Conservation (phyloP, 805 yeast genomes). For the Monosporozyma unispora region DNA sequence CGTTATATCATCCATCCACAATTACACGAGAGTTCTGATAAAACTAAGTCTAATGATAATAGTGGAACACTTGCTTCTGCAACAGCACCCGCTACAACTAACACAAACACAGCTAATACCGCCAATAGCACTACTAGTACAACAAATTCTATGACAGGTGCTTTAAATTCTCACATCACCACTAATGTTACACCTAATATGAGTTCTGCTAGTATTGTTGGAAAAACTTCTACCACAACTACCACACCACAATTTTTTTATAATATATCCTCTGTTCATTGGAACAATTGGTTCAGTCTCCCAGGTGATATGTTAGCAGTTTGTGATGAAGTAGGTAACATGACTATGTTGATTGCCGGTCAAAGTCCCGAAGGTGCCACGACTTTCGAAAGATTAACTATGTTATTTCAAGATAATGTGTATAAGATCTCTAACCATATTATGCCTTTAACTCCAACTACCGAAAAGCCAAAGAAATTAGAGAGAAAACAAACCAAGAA, state of each 20-base stretch:
- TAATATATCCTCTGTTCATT: constrained; percentile 41
- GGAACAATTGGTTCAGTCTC: constrained; percentile 49
- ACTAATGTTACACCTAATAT: not conserved
- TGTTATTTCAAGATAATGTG: constrained; percentile 34
- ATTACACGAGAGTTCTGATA: constrained; percentile 15
- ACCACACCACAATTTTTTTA: constrained; percentile 26
- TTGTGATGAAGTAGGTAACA: constrained; percentile 61
- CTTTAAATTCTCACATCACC: not conserved
- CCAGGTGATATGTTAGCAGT: constrained; percentile 75
- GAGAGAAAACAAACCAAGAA: constrained; percentile 33
- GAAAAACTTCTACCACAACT: constrained; percentile 10
- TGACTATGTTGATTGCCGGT: constrained; percentile 48
- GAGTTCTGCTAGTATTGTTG: not conserved
- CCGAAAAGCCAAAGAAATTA: constrained; percentile 32
- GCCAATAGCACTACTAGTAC: constrained; percentile 4
- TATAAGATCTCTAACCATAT: constrained; percentile 25
- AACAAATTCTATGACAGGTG: constrained; percentile 5
- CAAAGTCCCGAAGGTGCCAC: constrained; percentile 32
- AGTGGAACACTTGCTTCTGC: not conserved
- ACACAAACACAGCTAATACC: not conserved
- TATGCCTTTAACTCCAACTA: constrained; percentile 17
- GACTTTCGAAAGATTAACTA: constrained; percentile 27
- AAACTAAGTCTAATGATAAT: not conserved
- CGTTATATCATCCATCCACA: constrained; percentile 27
- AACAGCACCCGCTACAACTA: not conserved